Percentiles rank a stretch among this genome's conserved stretches.
phyloP scores from a whole-genome alignment of 441 rosid genomes.

The Aleurites moluccanus region DNA sequence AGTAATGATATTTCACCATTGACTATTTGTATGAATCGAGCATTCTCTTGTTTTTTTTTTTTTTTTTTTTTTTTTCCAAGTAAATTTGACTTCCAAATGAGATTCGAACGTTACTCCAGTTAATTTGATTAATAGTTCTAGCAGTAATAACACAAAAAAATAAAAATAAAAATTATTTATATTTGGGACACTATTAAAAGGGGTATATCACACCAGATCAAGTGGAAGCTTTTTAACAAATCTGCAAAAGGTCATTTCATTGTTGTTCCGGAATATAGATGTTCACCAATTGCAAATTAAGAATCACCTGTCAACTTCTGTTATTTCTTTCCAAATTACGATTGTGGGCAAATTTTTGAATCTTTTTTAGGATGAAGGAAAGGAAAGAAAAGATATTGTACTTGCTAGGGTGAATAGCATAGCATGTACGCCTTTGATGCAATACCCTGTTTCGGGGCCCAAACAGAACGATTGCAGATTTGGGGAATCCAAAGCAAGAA shows the following conservation, averaged over 20 bases:
- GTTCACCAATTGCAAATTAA: neutral
- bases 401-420: neutral
- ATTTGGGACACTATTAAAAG: neutral
- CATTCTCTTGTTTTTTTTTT: too few species aligned
- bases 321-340: neutral
- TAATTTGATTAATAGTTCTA: too few species aligned
- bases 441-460: neutral
- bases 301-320: neutral
- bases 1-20: too few species aligned
- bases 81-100: too few species aligned
- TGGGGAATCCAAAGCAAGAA: conserved; percentile 30
- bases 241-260: neutral
- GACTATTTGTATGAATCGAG: neutral
- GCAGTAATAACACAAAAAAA: neutral
- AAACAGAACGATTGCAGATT: conserved; percentile 9
- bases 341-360: neutral
- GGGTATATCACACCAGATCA: neutral
- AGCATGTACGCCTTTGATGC: neutral
- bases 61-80: too few species aligned
- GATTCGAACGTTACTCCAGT: too few species aligned
- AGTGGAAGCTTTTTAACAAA: neutral
- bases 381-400: neutral
- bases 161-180: neutral
- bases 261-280: neutral
- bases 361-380: neutral